Evolutionary conservation across 768 basidiomycete species (phyloP), one percentile per base, ranked within the genome.

Genomic region (Fomitopsis pulvina): DNA sequence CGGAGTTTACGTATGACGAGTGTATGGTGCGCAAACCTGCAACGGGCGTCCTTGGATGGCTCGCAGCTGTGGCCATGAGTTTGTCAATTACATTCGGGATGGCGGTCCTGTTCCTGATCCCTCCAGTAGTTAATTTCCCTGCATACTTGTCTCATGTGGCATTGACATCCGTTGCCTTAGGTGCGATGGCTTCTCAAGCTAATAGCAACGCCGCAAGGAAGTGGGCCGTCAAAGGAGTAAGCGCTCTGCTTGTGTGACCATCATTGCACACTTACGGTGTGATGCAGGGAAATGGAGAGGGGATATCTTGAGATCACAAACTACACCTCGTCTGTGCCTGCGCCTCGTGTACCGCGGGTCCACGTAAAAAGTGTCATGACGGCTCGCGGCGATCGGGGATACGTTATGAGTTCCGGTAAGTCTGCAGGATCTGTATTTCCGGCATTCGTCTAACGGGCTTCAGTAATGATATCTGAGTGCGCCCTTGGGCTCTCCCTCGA

Each of bases 351-450:
- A 8, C 50, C 65, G 34, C 63, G 67, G 30, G 59, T 79, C 14
- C 63, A 79, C 39, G 81, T 83, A 24, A 76, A 83, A 58, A 81
- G 80, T 5, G 73, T 72, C 4, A 71, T 91, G 54, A 75, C 70
- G 42, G 85, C 80, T 1, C 67, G 78, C 28, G 88, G 88, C 7
- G 92, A 93, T 60, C 87, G 92, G 6, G 86, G 89, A 3, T 90
- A 89, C 64, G 59, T 68, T 2, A 67, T 78, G 2, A 79, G 81
- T 16, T 65, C 83, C 8, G 61, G 81, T 80, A 63, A 34, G 77
- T 65, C 32, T 18, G 22, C 9, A 34, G 40, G 30, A 22, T 22
- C 7, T 25, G 8, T 11, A 27, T 37, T 4, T 45, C 53, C 41
- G 30, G 10, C 34, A 22, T 46, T 41, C 22, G 16, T n/a, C 48